Base-by-base conservation (phyloP, 2,329 filamentous ascomycete species). In the Alternaria solani region DNA sequence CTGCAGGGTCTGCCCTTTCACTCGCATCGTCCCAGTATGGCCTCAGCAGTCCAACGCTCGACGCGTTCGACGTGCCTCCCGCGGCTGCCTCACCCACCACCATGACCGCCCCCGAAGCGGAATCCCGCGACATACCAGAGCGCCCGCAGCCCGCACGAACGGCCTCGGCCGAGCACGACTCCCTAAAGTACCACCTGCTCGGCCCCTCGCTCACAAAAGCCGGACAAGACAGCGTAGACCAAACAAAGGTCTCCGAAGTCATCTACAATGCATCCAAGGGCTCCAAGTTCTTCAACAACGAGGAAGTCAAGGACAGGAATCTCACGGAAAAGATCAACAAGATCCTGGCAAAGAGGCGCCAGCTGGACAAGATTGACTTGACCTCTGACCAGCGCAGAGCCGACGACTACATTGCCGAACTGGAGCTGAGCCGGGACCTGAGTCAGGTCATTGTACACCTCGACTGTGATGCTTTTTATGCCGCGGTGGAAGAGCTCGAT, bases 181-280 rank as follows among this genome's bases (percentile, higher is more conserved):
- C 91, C 4, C 84, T 98, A 57, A 97, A 97, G 74, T 96, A 98
- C 78, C 90, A 91, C 57, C 86, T 98, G 0, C 84, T 98, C 0
- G 95, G 95, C 0, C 94, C 94, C 0, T 97, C 94, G 6, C 82
- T 98, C 54, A 94, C 93, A 23, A 99, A 99, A 78, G 92, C 94
- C 30, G 95, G 95, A 2, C 94, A 98, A 76, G 93, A 96, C 73
- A 85, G 87, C 16, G 94, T 98, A n/a, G 93, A 99, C 72, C 95
- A 98, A 80, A 86, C 86, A 65, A 96, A 95, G 82, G 93, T 99
- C 51, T 96, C 94, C 2, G 94, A 98, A 70, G 90, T 98, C 68
- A 99, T 99, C 61, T 98, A 97, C 81, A 93, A 96, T 77, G 93
- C 94, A 11, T 97, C 93, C 16, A 97, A 96, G 76, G 95, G 95